Conservation (phyloP, 106 monocot genomes). For the Dioscorea alata region DNA sequence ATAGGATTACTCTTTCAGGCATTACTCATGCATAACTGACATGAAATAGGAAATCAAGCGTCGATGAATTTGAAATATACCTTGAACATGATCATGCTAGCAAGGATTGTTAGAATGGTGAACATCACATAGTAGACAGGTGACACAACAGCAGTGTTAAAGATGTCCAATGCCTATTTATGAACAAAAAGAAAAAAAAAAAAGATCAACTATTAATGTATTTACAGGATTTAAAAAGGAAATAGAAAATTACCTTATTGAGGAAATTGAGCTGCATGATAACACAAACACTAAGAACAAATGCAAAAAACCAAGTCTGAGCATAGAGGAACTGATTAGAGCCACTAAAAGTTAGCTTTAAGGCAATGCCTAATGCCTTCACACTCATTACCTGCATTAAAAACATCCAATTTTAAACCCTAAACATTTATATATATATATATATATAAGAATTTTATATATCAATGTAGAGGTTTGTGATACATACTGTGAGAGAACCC, state of each 20-base stretch:
- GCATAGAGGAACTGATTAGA: slow-evolving; percentile 12
- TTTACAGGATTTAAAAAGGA: neutral
- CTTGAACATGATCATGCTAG: slow-evolving; percentile 21
- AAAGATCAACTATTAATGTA: neutral
- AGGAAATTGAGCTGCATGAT: slow-evolving; percentile 10
- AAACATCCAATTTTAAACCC: neutral
- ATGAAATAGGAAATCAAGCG: too few species aligned
- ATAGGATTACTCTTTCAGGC: too few species aligned
- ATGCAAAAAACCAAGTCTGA: slow-evolving; percentile 14
- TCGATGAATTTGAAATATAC: neutral
- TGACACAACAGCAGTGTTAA: slow-evolving; percentile 12
- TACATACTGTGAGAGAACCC: slow-evolving; percentile 11
- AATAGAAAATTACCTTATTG: slow-evolving; percentile 5
- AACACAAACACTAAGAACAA: slow-evolving; percentile 2
- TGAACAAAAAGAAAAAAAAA: neutral
- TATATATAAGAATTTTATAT: neutral
- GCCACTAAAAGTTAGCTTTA: slow-evolving; percentile 12
- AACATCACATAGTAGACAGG: slow-evolving; percentile 20
- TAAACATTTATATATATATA: neutral
- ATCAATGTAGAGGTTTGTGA: neutral
- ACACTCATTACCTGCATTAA: slow-evolving; percentile 2
- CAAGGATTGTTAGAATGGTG: slow-evolving; percentile 11
- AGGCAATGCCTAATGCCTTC: slow-evolving; percentile 9
- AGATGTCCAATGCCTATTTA: slow-evolving; percentile 11
- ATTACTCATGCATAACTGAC: too few species aligned